Percentiles rank a stretch among this genome's conserved stretches.
phyloP scores from a whole-genome alignment of 805 yeast species.

The Ogataea minuta region DNA sequence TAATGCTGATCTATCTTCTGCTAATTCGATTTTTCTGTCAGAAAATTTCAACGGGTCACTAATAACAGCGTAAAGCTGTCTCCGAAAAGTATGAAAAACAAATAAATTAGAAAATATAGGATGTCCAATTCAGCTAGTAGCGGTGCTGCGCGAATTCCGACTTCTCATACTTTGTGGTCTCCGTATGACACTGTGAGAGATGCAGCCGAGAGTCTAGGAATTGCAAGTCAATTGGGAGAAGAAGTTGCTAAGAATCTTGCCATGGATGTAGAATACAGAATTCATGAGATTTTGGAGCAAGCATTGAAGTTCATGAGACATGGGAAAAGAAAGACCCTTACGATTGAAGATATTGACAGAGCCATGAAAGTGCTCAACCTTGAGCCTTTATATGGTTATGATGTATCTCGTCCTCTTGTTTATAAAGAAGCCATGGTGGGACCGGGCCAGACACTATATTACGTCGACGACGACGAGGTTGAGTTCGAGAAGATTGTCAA shows the following conservation, averaged over 20 bases:
- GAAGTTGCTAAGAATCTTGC: constrained; percentile 94
- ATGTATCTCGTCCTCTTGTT: constrained; percentile 62
- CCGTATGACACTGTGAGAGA: constrained; percentile 96
- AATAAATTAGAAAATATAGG: not conserved
- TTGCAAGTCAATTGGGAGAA: constrained; percentile 66
- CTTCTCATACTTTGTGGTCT: constrained; percentile 93
- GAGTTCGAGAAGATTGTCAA: constrained; percentile 92
- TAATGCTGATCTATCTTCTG: constrained; percentile 23
- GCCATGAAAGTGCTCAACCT: constrained; percentile 84
- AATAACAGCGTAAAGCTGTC: too few relatives aligned
- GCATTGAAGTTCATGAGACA: constrained; percentile 96
- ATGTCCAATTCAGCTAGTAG: constrained; percentile 10
- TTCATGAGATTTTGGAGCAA: constrained; percentile 92
- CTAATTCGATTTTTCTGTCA: constrained; percentile 3
- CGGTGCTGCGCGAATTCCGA: constrained; percentile 44
- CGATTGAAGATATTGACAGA: constrained; percentile 76
- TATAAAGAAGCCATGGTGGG: constrained; percentile 87
- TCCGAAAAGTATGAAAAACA: not conserved
- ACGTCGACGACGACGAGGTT: constrained; percentile 86
- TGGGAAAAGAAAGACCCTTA: constrained; percentile 76
- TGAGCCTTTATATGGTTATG: constrained; percentile 92
- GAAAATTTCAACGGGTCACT: too few relatives aligned
- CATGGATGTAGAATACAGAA: constrained; percentile 98
- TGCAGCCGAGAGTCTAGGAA: constrained; percentile 89
- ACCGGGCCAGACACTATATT: constrained; percentile 90